Base-by-base conservation (phyloP, 73 alveolate species). In the Paramecium pentaurelia region DNA sequence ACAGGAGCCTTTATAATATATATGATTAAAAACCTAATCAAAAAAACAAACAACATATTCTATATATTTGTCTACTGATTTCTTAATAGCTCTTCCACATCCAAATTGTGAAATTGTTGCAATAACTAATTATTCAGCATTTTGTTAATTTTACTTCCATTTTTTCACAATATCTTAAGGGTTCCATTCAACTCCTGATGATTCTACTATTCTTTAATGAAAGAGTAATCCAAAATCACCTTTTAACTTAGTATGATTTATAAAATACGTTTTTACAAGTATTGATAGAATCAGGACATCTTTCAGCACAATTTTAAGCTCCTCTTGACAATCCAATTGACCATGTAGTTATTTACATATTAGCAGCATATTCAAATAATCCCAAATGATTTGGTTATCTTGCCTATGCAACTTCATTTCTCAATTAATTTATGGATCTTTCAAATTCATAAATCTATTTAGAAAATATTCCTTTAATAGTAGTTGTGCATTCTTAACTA, bases 301-400 rank as follows among this genome's bases (percentile, higher is more conserved):
- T 40, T 47, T 80, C 91, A 45, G 91, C 91, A 49, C 91, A 80
- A 80, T 80, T 80, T 80, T 80, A 80, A 3, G 91, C 91, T 18
- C 77, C 91, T 47, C 77, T 45, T 4, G 91, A 60, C 8, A 80
- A 32, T n/a, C 91, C 91, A 22, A 27, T 47, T 38, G 91, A 40
- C 91, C 91, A 80, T 4, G 77, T 80, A 25, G 73, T 64, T 20
- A 80, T 28, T 18, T 80, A 20, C 91, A 80, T 80, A 49, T 80
- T 80, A 44, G 91, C 91, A 22, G 91, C 91, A 80, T 80, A 80
- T 36, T 80, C 91, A 44, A 27, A 40, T 36, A 20, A 22, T 22
- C 91, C 91, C 58, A 32, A 14, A 80, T 80, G 91, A 80, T 80
- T 80, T 11, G 20, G 22, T 27, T 64, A 20, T 80, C 91, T 80